These are phyloP conservation scores for Solanum microdontum DNA, from an alignment of 257 asterid genomes.

Conservation along the genomic window DNA sequence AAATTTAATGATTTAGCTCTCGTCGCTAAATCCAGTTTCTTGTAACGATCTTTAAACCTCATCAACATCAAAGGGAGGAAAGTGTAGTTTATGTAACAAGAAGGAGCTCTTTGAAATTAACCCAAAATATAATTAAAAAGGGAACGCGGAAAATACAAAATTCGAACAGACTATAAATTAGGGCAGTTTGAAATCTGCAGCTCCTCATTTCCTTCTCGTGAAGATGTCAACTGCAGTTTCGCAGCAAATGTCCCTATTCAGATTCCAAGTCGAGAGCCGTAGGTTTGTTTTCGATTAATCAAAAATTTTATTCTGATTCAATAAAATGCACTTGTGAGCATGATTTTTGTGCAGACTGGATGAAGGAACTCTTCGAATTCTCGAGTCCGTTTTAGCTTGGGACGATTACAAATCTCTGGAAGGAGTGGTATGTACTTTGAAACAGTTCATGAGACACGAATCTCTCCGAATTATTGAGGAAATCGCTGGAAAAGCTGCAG, in stretches of 20 bases:
- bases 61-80: neutral
- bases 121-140: neutral
- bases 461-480: constrained; percentile 44
- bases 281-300: constrained; percentile 22
- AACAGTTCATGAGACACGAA: constrained; percentile 53
- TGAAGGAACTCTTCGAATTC: constrained; percentile 44
- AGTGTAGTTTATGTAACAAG: neutral
- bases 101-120: neutral
- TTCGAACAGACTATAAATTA: neutral
- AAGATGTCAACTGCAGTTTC: constrained; percentile 24
- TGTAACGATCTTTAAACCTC: neutral
- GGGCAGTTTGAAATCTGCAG: constrained; percentile 9
- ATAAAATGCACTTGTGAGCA: neutral
- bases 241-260: constrained; percentile 51
- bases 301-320: neutral
- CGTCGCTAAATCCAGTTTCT: neutral
- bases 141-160: neutral
- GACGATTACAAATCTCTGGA: constrained; percentile 37
- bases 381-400: constrained; percentile 45
- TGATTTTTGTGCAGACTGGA: constrained; percentile 36
- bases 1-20: neutral
- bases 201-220: neutral
- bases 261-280: constrained; percentile 42
- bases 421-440: constrained; percentile 30
- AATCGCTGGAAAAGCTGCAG: constrained; percentile 33